phyloP scores from a whole-genome alignment of 495 filamentous ascomycete species.

The Chaetomium cochliodes region DNA sequence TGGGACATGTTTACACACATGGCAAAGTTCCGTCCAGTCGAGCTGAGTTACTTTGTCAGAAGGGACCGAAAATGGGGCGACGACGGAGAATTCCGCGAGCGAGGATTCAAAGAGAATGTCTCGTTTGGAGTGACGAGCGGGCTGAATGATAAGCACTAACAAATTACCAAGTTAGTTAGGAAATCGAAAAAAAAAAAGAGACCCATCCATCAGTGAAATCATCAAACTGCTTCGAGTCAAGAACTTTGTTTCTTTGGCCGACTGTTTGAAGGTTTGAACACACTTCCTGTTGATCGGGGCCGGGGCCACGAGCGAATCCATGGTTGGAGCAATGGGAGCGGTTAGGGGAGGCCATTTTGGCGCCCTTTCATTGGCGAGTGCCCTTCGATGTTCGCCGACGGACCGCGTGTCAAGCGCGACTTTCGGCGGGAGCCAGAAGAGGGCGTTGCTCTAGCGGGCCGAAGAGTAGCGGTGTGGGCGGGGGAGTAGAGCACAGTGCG shows the following conservation, averaged over 20 bases:
- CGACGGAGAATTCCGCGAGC: neutral
- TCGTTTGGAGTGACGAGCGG: neutral
- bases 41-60: neutral
- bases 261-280: constrained; percentile 3
- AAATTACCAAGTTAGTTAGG: too few relatives aligned
- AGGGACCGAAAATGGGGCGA: neutral
- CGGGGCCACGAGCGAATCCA: neutral
- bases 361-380: constrained; percentile 23
- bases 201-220: neutral
- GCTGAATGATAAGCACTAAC: neutral
- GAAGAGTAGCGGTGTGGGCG: constrained; percentile 40
- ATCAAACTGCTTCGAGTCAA: neutral
- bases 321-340: constrained; percentile 24
- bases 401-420: constrained; percentile 25
- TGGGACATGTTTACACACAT: too few relatives aligned
- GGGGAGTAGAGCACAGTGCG: constrained; percentile 34
- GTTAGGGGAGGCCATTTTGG: constrained; percentile 20
- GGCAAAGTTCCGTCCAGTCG: neutral
- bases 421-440: constrained; percentile 14
- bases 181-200: neutral
- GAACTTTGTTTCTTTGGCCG: neutral
- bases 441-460: constrained; percentile 32
- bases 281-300: neutral
- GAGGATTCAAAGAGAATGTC: neutral
- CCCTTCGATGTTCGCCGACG: constrained; percentile 10